phyloP scores from a whole-genome alignment of 2,329 filamentous ascomycete species.

The Neonectria coccinea region DNA sequence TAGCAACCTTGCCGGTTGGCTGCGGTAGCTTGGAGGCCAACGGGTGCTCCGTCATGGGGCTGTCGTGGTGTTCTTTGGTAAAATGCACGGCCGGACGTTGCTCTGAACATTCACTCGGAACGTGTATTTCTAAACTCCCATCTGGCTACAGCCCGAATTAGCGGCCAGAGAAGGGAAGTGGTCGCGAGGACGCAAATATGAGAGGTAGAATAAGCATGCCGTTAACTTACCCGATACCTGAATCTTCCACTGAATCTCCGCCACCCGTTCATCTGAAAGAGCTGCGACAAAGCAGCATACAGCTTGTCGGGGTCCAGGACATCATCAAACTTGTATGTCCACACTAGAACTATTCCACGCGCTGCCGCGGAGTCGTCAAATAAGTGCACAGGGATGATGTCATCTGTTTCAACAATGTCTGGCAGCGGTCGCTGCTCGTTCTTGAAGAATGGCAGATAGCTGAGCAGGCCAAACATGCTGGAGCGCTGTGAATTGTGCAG shows the following conservation, averaged over 20 bases:
- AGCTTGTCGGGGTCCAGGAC: slow-evolving; percentile 19
- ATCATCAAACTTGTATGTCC: slow-evolving; percentile 31
- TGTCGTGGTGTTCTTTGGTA: slow-evolving; percentile 3
- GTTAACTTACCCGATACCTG: slow-evolving; percentile 14
- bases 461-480: no score
- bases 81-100: slow-evolving; percentile 21
- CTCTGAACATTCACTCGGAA: slow-evolving; percentile 6
- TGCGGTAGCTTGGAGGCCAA: slow-evolving; percentile 23
- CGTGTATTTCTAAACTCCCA: slow-evolving; percentile 18
- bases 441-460: no score
- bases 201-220: no score
- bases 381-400: slow-evolving; percentile 27
- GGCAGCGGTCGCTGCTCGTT: no score
- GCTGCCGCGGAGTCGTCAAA: slow-evolving; percentile 28
- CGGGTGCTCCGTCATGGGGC: slow-evolving; percentile 9
- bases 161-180: no score
- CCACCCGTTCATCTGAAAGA: slow-evolving; percentile 24
- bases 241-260: slow-evolving; percentile 28
- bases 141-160: no score
- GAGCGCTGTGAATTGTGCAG: no score
- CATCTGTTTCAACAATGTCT: slow-evolving; percentile 16
- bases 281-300: slow-evolving; percentile 7
- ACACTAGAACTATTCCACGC: slow-evolving; percentile 26
- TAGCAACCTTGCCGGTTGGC: not conserved
- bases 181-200: no score